Percentiles rank a stretch among this genome's conserved stretches.
These are phyloP conservation scores for Penicillium crustosum DNA, from an alignment of 2,329 filamentous ascomycete species.

Conservation along the genomic window DNA sequence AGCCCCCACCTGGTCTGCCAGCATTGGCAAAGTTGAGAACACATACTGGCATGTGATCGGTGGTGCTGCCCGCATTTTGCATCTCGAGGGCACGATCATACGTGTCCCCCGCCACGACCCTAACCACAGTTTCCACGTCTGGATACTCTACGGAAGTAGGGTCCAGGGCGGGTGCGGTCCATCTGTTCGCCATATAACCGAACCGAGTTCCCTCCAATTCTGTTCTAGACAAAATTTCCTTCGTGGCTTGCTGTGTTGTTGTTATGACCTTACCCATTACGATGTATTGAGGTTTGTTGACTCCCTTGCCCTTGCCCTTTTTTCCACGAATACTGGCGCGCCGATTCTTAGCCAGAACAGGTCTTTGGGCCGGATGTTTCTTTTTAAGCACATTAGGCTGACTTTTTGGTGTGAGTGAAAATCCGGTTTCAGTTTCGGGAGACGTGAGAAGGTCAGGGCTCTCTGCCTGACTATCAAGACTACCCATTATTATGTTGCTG, in stretches of 20 bases:
- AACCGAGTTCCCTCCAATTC: not conserved
- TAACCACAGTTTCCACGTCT: conserved; percentile 40
- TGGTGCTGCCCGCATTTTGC: conserved; percentile 21
- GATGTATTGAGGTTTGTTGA: not conserved
- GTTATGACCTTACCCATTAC: not conserved
- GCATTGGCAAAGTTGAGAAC: conserved; percentile 68
- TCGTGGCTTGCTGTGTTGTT: not conserved
- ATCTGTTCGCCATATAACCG: not conserved
- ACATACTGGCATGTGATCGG: conserved; percentile 45
- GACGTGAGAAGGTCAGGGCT: not conserved
- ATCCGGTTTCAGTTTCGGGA: not conserved
- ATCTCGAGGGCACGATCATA: conserved; percentile 56
- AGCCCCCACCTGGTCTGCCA: conserved; percentile 61
- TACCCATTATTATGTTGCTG: not conserved
- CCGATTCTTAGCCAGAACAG: not conserved
- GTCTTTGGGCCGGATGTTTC: not conserved
- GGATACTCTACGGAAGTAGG: conserved; percentile 44
- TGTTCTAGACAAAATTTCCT: not conserved
- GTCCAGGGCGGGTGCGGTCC: conserved; percentile 37
- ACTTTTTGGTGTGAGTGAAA: not conserved
- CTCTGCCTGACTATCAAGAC: not conserved
- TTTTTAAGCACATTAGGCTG: not conserved
- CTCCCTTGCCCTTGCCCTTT: too few relatives aligned
- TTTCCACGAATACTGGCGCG: too few relatives aligned
- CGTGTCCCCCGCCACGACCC: conserved; percentile 58